Conservation (phyloP, 2,329 filamentous ascomycete species). For the Talaromyces marneffei region DNA sequence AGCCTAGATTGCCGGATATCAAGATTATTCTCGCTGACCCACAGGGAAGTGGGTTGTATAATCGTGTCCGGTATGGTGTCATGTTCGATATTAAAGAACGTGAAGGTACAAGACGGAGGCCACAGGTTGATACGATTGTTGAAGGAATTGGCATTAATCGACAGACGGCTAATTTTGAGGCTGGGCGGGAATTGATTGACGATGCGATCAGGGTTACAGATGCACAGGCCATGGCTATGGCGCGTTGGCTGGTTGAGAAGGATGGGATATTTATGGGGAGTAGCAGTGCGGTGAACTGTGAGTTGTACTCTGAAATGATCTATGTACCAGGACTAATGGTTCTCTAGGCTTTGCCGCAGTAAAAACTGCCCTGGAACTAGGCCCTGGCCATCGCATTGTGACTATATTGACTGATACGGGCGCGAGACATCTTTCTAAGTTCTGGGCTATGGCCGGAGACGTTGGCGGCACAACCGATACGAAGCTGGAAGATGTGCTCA, state of each 20-base stretch:
- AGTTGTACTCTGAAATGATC: constrained; percentile 24
- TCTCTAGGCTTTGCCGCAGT: constrained; percentile 43
- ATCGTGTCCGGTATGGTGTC: constrained; percentile 85
- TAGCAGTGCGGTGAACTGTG: constrained; percentile 92
- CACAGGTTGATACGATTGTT: constrained; percentile 92
- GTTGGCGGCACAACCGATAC: constrained; percentile 42
- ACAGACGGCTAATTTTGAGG: constrained; percentile 88
- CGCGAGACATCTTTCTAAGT: constrained; percentile 47
- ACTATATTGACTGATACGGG: constrained; percentile 48
- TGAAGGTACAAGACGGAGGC: constrained; percentile 81
- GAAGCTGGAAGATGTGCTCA: constrained; percentile 42
- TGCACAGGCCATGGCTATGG: constrained; percentile 84
- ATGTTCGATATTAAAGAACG: constrained; percentile 88
- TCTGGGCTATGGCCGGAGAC: constrained; percentile 46
- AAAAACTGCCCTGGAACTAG: constrained; percentile 42
- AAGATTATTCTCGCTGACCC: constrained; percentile 84
- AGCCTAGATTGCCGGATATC: constrained; percentile 60
- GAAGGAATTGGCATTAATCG: constrained; percentile 95
- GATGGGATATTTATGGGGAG: constrained; percentile 94
- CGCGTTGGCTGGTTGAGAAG: constrained; percentile 90
- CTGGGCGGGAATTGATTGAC: constrained; percentile 76
- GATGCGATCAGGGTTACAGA: constrained; percentile 87
- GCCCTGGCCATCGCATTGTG: constrained; percentile 45
- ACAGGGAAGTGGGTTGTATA: constrained; percentile 87
- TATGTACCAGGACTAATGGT: constrained; percentile 5